Evolutionary conservation across 2,329 filamentous ascomycete species (phyloP).

Genomic region (Hypoxylon sp.): DNA sequence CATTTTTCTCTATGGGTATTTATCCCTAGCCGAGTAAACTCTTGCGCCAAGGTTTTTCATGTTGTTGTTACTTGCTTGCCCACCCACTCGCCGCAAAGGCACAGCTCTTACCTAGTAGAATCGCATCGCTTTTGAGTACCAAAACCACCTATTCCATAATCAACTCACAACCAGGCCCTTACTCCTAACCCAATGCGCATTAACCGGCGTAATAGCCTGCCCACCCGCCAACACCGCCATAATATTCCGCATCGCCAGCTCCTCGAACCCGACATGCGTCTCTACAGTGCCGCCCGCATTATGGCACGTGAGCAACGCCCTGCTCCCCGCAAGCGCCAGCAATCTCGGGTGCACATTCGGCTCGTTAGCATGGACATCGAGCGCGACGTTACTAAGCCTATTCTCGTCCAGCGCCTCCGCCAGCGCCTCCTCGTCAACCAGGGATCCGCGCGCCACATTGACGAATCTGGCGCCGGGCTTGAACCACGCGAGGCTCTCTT

Average conservation of each 20-base stretch:
- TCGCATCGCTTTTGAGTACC: slow-evolving; percentile 6
- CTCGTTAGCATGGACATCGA: slow-evolving; percentile 76
- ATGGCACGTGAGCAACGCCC: slow-evolving; percentile 75
- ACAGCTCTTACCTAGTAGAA: slow-evolving; percentile 6
- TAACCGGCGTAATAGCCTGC: slow-evolving; percentile 73
- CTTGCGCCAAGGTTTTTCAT: slow-evolving; percentile 15
- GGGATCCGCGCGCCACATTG: slow-evolving; percentile 75
- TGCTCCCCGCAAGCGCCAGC: slow-evolving; percentile 57
- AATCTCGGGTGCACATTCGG: slow-evolving; percentile 67
- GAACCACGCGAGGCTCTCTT: slow-evolving; percentile 64
- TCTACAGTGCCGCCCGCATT: slow-evolving; percentile 78
- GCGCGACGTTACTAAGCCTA: slow-evolving; percentile 65
- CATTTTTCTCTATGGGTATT: slow-evolving; percentile 42
- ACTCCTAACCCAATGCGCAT: slow-evolving; percentile 63
- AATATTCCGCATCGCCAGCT: slow-evolving; percentile 76
- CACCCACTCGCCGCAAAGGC: slow-evolving; percentile 19
- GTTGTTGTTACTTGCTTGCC: slow-evolving; percentile 18
- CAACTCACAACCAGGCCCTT: slow-evolving; percentile 8
- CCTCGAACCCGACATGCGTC: slow-evolving; percentile 76
- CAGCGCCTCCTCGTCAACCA: slow-evolving; percentile 77
- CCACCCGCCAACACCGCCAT: slow-evolving; percentile 69
- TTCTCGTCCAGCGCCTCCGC: slow-evolving; percentile 70
- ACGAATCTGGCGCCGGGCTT: slow-evolving; percentile 72
- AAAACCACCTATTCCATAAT: not conserved
- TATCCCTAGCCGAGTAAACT: slow-evolving; percentile 14